Evolutionary conservation across 441 rosid genomes (phyloP).

Genomic region (Erysimum cheiri): DNA sequence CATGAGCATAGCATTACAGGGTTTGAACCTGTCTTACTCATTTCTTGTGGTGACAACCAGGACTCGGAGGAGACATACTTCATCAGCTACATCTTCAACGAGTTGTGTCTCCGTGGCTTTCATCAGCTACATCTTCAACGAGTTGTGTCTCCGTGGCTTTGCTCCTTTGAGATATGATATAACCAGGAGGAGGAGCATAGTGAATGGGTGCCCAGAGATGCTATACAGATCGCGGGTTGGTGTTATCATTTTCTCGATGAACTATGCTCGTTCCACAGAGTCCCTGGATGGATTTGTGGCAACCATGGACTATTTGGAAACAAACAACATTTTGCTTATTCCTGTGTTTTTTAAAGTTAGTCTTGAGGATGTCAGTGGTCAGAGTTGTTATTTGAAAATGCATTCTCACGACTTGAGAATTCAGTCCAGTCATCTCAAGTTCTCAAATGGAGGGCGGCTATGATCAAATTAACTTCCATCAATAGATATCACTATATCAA

Average conservation of each 20-base stretch:
- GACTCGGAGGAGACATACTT: conserved; percentile 33
- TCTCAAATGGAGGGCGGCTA: conserved; percentile 20
- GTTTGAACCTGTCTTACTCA: background rate
- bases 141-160: background rate
- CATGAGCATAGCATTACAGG: background rate
- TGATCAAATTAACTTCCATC: background rate
- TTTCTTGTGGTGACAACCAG: conserved; percentile 24
- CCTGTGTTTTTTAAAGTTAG: conserved; percentile 18
- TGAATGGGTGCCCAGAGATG: background rate
- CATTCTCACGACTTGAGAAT: background rate
- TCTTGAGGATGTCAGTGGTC: background rate
- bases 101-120: background rate
- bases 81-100: conserved; percentile 10
- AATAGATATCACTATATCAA: background rate
- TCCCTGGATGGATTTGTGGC: conserved; percentile 7
- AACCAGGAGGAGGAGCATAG: background rate
- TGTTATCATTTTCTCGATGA: conserved; percentile 27
- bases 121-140: conserved; percentile 10
- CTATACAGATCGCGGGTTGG: background rate
- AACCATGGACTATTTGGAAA: conserved; percentile 2
- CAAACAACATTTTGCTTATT: background rate
- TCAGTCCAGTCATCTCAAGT: background rate
- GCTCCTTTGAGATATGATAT: conserved; percentile 30
- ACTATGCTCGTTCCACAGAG: conserved; percentile 6
- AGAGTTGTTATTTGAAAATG: background rate